These are phyloP conservation scores for Bombardia bombarda DNA, from an alignment of 495 filamentous ascomycete genomes.

Conservation along the genomic window DNA sequence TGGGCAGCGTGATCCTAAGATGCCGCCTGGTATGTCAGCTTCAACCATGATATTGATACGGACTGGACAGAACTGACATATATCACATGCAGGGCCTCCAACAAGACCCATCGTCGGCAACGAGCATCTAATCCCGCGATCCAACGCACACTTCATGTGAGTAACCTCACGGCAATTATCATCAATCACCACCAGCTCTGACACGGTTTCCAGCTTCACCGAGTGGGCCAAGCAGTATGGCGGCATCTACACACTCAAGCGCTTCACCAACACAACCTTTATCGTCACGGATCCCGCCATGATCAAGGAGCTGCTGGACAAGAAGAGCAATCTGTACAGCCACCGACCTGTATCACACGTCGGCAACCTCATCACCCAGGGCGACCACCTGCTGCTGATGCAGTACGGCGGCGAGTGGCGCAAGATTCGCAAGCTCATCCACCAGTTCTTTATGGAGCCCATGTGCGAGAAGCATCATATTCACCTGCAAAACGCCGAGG, in stretches of 20 bases:
- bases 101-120: no score
- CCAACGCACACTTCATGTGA: no score
- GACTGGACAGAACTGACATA: no score
- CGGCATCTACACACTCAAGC: constrained; percentile 23
- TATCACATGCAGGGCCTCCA: no score
- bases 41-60: no score
- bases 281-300: constrained; percentile 16
- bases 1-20: no score
- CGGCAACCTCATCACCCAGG: constrained; percentile 29
- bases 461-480: constrained; percentile 37
- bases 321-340: constrained; percentile 25
- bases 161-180: no score
- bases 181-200: no score
- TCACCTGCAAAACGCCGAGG: constrained; percentile 36
- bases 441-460: constrained; percentile 31
- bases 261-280: constrained; percentile 19
- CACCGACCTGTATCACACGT: constrained; percentile 38
- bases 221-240: constrained; percentile 25
- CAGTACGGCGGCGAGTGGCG: constrained; percentile 34
- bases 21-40: no score
- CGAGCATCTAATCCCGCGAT: no score
- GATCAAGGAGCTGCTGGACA: constrained; percentile 25
- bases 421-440: constrained; percentile 32
- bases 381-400: constrained; percentile 38
- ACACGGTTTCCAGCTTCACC: constrained; percentile 21